Percentiles rank a stretch among this genome's conserved stretches.
phyloP scores from a whole-genome alignment of 169 alveolate species.

The Cyclospora cayetanensis region DNA sequence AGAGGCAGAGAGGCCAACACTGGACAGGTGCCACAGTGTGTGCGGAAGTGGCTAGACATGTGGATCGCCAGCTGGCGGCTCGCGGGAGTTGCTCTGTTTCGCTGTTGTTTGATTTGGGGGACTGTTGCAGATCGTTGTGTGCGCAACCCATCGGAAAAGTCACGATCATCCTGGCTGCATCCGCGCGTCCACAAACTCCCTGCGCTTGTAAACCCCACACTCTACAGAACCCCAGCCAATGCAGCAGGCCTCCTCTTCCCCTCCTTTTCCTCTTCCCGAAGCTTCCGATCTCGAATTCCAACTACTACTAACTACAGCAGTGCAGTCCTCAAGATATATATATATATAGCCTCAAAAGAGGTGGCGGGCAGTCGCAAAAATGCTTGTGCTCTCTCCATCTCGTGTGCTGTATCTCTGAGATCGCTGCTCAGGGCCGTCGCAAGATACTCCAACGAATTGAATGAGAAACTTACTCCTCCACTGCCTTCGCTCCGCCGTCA shows the following conservation, averaged over 20 bases:
- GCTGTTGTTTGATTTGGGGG: too few relatives aligned
- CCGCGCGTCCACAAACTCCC: constrained; percentile 31
- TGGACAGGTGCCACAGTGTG: too few relatives aligned
- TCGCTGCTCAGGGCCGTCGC: constrained; percentile 28
- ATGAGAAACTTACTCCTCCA: background rate
- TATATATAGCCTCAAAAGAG: background rate
- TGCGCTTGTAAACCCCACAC: constrained; percentile 42
- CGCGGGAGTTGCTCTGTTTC: too few relatives aligned
- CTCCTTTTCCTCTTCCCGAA: background rate
- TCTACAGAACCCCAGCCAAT: background rate
- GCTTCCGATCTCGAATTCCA: too few relatives aligned
- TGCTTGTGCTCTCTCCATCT: background rate
- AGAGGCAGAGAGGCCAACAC: too few relatives aligned
- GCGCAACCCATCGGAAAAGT: constrained; percentile 10
- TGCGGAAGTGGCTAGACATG: too few relatives aligned
- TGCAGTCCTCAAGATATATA: background rate
- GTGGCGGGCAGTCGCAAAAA: background rate
- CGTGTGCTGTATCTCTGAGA: too few relatives aligned
- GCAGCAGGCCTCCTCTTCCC: background rate
- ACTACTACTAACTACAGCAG: too few relatives aligned
- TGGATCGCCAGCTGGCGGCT: too few relatives aligned
- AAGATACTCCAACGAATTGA: constrained; percentile 2
- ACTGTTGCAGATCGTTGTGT: background rate
- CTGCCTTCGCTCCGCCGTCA: background rate
- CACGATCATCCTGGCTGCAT: constrained; percentile 39